Percentiles rank a stretch among this genome's conserved stretches.
These are phyloP conservation scores for Lentinula guzmanii DNA, from an alignment of 768 basidiomycete species.

Conservation along the genomic window DNA sequence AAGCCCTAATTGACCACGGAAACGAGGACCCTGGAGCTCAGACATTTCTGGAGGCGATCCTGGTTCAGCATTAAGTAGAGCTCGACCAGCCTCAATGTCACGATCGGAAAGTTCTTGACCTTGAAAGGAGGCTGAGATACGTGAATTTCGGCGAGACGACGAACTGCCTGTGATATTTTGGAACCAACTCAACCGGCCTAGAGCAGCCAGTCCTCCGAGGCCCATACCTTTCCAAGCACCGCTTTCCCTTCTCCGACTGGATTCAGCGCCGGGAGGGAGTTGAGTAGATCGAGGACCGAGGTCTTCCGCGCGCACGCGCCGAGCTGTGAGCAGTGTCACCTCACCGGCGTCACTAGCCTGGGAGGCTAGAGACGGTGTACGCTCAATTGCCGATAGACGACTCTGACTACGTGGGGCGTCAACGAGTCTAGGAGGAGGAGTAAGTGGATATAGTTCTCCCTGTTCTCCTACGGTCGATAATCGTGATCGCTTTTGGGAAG, in stretches of 20 bases:
- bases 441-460: slow-evolving; percentile 21
- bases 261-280: slow-evolving; percentile 10
- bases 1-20: slow-evolving; percentile 24
- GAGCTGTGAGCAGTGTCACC: slow-evolving; percentile 47
- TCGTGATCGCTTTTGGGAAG: slow-evolving; percentile 20
- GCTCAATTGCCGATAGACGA: slow-evolving; percentile 6
- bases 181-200: slow-evolving; percentile 60
- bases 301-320: slow-evolving; percentile 37
- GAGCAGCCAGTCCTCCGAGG: slow-evolving; percentile 39
- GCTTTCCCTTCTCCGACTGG: slow-evolving; percentile 23
- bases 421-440: slow-evolving; percentile 28
- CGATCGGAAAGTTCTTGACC: slow-evolving; percentile 25
- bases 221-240: slow-evolving; percentile 36
- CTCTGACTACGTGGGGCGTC: slow-evolving; percentile 21
- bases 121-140: slow-evolving; percentile 15
- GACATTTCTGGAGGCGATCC: slow-evolving; percentile 12
- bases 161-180: slow-evolving; percentile 26
- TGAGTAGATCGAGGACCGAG: slow-evolving; percentile 24
- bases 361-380: neutral
- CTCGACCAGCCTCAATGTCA: slow-evolving; percentile 42
- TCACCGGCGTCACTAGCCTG: slow-evolving; percentile 7
- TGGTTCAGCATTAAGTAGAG: slow-evolving; percentile 21
- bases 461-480: slow-evolving; percentile 4
- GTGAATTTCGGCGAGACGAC: slow-evolving; percentile 12
- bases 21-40: slow-evolving; percentile 11